Base-by-base conservation (phyloP, 805 yeast species). In the Lipomyces sp. region DNA sequence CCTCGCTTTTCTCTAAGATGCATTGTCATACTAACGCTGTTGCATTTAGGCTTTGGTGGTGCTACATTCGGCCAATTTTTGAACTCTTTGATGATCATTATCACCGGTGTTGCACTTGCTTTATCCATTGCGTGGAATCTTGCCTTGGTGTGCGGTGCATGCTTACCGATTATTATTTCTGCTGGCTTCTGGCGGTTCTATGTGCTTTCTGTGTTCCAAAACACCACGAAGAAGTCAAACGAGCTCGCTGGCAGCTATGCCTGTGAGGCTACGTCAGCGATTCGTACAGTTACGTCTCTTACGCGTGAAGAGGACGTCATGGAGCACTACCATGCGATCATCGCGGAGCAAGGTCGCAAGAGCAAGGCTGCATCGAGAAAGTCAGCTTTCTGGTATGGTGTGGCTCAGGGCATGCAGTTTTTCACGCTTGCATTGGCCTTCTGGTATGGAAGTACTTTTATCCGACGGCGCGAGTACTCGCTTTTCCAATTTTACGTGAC, bases 401-500 rank as follows among this genome's bases (percentile, higher is more conserved):
- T 66, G 7, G 71, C 21, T 3, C 57, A 52, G 31, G 47, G 53
- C 19, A 29, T 42, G 13, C 43, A 36, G 34, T 72, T 72, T 7
- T 70, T 71, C 67, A 65, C 71, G 22, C 59, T 68, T 51, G 75
- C 71, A 2, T 63, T 72, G 4, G 69, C 69, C 11, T 72, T 72
- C 64, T 72, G 75, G 76, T 72, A 70, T 58, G 75, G 76, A 3
- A 58, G 72, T 8, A 67, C 68, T 3, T 61, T 67, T 36, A 41
- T 72, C 59, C 61, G 66, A 34, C 65, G 63, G 34, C 60, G 59
- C 19, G 63, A 61, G 39, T 63, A 64, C 24, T 55, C 62, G 4
- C 50, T 69, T 10, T 59, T 64, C 49, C 65, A 66, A 40, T 72
- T 70, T 61, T 72, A 63, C 46, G 71, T 70, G 23, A 71, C 72